Conservation (phyloP, 345 rosid species). For the Citrus medica region DNA sequence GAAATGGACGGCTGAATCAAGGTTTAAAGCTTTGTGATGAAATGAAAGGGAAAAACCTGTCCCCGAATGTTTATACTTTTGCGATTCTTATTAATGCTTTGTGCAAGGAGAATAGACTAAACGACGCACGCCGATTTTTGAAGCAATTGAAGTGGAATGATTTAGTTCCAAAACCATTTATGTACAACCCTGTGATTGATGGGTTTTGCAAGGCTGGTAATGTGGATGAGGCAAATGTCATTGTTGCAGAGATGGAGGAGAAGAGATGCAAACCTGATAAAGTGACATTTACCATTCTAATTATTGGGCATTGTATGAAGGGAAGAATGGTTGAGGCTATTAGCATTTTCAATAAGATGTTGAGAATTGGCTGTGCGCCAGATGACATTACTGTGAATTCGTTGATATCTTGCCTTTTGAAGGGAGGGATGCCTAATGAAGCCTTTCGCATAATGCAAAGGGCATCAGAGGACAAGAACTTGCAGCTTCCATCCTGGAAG, state of each 20-base stretch:
- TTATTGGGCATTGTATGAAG: conserved; percentile 90
- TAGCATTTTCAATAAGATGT: conserved; percentile 69
- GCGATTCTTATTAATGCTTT: conserved; percentile 63
- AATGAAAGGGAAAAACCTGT: conserved; percentile 51
- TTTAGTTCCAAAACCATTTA: conserved; percentile 57
- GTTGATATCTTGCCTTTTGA: conserved; percentile 72
- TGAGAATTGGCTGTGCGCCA: conserved; percentile 69
- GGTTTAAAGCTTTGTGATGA: conserved; percentile 67
- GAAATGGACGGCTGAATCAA: conserved; percentile 56
- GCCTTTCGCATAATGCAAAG: conserved; percentile 49
- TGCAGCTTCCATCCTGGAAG: conserved; percentile 32
- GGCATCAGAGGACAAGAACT: conserved; percentile 33
- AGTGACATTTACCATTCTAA: conserved; percentile 84
- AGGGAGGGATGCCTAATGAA: conserved; percentile 89
- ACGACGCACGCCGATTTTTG: conserved; percentile 72
- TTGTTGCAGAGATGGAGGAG: conserved; percentile 70
- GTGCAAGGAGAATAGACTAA: conserved; percentile 68
- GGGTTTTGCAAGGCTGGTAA: conserved; percentile 93
- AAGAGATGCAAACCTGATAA: conserved; percentile 80
- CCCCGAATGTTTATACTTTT: conserved; percentile 70
- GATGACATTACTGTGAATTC: conserved; percentile 61
- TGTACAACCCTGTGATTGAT: conserved; percentile 90
- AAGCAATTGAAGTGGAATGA: conserved; percentile 45
- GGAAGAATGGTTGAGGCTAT: conserved; percentile 87
- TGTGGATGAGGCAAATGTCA: conserved; percentile 69